Conservation (phyloP, 352 stramenopile species). For the Aphanomyces invadans region DNA sequence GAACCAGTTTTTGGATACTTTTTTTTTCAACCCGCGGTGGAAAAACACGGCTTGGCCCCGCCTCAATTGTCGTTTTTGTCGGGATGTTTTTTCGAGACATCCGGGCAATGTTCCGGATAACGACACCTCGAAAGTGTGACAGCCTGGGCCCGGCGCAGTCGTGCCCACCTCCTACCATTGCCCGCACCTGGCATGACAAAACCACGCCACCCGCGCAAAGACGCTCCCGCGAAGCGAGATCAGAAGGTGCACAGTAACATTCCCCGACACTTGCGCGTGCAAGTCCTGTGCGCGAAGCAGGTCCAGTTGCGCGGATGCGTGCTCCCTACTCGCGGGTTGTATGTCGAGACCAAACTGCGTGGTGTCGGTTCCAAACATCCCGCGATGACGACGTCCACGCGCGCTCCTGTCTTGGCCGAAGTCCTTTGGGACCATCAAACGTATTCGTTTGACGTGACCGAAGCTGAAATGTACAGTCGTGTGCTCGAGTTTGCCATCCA, state of each 20-base stretch:
- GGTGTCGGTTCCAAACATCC: background rate
- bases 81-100: background rate
- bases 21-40: background rate
- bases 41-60: background rate
- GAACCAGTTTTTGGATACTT: background rate
- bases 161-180: no score
- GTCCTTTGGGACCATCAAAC: conserved; percentile 18
- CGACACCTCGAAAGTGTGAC: background rate
- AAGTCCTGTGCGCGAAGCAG: conserved; percentile 2
- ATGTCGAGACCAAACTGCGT: conserved; percentile 20
- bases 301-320: background rate
- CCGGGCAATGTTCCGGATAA: background rate
- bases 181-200: no score
- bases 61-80: no score
- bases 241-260: background rate
- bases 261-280: conserved; percentile 8
- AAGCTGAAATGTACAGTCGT: conserved; percentile 21
- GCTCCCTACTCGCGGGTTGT: background rate
- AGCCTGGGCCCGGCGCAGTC: background rate
- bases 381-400: background rate
- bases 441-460: conserved; percentile 20
- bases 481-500: conserved; percentile 18
- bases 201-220: background rate
- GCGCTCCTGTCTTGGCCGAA: background rate
- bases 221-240: background rate